phyloP scores from a whole-genome alignment of 2,329 filamentous ascomycete genomes.

The Pseudogymnoascus sp. region DNA sequence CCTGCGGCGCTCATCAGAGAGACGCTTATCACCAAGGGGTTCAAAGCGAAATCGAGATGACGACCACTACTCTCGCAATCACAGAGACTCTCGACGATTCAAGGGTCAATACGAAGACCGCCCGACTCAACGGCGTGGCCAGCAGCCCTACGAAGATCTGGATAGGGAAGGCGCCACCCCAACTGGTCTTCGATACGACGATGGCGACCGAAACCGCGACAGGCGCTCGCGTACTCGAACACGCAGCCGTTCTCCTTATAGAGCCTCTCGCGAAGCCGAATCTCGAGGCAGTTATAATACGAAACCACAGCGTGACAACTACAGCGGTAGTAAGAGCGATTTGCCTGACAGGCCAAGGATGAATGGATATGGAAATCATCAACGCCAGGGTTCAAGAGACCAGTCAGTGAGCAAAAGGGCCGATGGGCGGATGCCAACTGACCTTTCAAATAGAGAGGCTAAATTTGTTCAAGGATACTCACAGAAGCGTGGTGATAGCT shows the following conservation, averaged over 20 bases:
- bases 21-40: constrained; percentile 56
- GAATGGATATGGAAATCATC: constrained; percentile 36
- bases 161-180: constrained; percentile 36
- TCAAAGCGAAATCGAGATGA: constrained; percentile 63
- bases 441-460: constrained; percentile 57
- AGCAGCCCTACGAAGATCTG: constrained; percentile 51
- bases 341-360: constrained; percentile 19
- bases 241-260: constrained; percentile 43
- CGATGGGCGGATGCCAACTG: constrained; percentile 53
- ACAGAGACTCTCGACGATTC: constrained; percentile 53
- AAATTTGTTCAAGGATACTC: constrained; percentile 60
- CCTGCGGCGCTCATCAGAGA: constrained; percentile 39
- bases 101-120: constrained; percentile 57
- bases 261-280: constrained; percentile 29
- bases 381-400: constrained; percentile 46
- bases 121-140: constrained; percentile 41
- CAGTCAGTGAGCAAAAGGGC: constrained; percentile 60
- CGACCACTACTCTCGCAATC: constrained; percentile 44
- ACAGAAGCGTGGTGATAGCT: constrained; percentile 40
- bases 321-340: neutral
- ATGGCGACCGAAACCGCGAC: constrained; percentile 45
- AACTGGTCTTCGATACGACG: constrained; percentile 40
- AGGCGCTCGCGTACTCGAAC: constrained; percentile 53
- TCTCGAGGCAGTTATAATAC: constrained; percentile 25
- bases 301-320: neutral